A percentile compares a stretch with the other conserved stretches of the same genome.
These are phyloP conservation scores for Rosa multiflora DNA, from an alignment of 306 rosid genomes.

Conservation along the genomic window DNA sequence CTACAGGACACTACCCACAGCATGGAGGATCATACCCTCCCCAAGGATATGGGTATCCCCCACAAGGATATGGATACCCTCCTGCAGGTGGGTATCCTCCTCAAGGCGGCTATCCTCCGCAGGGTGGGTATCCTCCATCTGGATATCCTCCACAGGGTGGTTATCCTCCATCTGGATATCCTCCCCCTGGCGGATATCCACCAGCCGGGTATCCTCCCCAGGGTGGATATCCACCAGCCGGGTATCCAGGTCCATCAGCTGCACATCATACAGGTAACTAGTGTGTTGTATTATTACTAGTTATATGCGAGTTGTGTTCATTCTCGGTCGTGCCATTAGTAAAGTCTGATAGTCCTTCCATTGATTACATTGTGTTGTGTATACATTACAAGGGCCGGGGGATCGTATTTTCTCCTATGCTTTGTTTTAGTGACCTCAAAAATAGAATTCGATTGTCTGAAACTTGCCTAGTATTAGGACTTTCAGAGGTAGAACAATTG, in stretches of 20 bases:
- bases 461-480: background rate
- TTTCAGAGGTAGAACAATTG: background rate
- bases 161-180: constrained; percentile 41
- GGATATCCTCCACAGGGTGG: too few relatives aligned
- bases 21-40: constrained; percentile 43
- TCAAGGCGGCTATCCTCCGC: constrained; percentile 27
- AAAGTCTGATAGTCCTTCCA: too few relatives aligned
- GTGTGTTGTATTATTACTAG: background rate
- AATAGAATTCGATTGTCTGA: background rate
- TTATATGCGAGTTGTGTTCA: background rate
- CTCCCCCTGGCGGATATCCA: background rate
- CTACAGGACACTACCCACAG: constrained; percentile 35
- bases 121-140: constrained; percentile 31
- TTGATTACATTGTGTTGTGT: background rate
- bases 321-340: background rate
- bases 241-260: constrained; percentile 47
- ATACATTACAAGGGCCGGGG: background rate
- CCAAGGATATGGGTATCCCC: constrained; percentile 31
- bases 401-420: background rate
- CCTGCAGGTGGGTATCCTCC: constrained; percentile 25
- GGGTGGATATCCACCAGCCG: background rate
- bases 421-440: background rate
- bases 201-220: too few relatives aligned
- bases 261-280: constrained; percentile 37
- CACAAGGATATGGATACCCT: constrained; percentile 27